Conservation (phyloP, 306 rosid species). For the Acacia acuminata region DNA sequence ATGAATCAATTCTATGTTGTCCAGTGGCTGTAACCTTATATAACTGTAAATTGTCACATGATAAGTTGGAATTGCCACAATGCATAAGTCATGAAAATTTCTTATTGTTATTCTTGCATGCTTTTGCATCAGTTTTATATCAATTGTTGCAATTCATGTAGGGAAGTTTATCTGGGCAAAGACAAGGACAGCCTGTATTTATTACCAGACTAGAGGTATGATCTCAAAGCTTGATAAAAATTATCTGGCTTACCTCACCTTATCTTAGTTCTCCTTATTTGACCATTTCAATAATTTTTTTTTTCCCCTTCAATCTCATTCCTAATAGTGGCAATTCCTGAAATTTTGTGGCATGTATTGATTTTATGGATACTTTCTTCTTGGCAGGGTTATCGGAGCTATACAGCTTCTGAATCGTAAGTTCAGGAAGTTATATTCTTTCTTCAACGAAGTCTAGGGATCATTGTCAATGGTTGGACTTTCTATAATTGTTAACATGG, state of each 20-base stretch:
- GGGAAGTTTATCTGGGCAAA: conserved; percentile 97
- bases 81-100: conserved; percentile 15
- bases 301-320: conserved; percentile 3
- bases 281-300: conserved; percentile 16
- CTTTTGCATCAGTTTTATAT: conserved; percentile 34
- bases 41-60: not conserved
- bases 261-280: conserved; percentile 20
- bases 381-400: conserved; percentile 88
- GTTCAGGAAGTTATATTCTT: conserved; percentile 40
- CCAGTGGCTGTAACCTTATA: not conserved
- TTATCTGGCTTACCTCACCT: not conserved
- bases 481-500: not conserved
- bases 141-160: conserved; percentile 47
- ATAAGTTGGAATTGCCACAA: conserved; percentile 2
- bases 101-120: conserved; percentile 20
- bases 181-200: conserved; percentile 95
- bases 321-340: not conserved
- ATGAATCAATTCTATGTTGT: conserved; percentile 14
- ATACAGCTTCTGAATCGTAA: conserved; percentile 88
- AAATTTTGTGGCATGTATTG: conserved; percentile 19
- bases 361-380: conserved; percentile 35
- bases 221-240: conserved; percentile 27
- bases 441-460: conserved; percentile 17
- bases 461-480: conserved; percentile 26
- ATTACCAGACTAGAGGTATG: conserved; percentile 93